Conservation (phyloP, 331 rosid species). For the Quercus tomentella region DNA sequence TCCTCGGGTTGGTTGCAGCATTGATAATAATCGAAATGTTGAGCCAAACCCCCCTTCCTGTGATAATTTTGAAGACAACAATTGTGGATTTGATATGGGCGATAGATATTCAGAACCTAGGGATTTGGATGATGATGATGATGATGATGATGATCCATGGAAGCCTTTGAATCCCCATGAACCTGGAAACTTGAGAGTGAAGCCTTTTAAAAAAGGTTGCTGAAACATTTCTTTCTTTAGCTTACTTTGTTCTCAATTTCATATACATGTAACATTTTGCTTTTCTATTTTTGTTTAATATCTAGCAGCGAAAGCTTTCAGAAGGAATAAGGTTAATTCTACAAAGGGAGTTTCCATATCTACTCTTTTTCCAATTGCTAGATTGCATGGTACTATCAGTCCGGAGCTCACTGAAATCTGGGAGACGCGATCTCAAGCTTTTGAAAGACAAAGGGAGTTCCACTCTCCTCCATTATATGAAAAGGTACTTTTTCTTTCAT, state of each 20-base stretch:
- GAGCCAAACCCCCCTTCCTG: slow-evolving; percentile 42
- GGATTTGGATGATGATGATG: slow-evolving; percentile 50
- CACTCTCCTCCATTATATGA: slow-evolving; percentile 46
- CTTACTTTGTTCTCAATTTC: neutral
- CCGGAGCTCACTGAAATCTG: slow-evolving; percentile 62
- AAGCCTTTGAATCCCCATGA: slow-evolving; percentile 94
- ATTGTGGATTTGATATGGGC: slow-evolving; percentile 45
- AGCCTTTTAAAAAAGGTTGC: slow-evolving; percentile 87
- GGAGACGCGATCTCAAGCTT: slow-evolving; percentile 46
- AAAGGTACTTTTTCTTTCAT: slow-evolving; percentile 32
- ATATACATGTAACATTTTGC: neutral
- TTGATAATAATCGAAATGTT: slow-evolving; percentile 32
- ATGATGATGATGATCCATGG: slow-evolving; percentile 77
- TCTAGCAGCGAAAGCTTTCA: slow-evolving; percentile 49
- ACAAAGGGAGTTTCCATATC: slow-evolving; percentile 32
- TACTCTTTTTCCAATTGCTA: slow-evolving; percentile 74
- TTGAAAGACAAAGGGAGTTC: slow-evolving; percentile 37
- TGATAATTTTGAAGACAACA: slow-evolving; percentile 30
- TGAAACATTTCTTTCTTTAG: slow-evolving; percentile 12
- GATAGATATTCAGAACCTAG: slow-evolving; percentile 48
- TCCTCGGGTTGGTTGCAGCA: slow-evolving; percentile 31
- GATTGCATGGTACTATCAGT: slow-evolving; percentile 71
- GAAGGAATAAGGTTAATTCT: slow-evolving; percentile 28
- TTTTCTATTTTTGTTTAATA: slow-evolving; percentile 6
- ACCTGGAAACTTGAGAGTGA: slow-evolving; percentile 73